These are phyloP conservation scores for Podochytrium sp. DNA, from an alignment of 192 early-diverging fungal genomes.

Conservation along the genomic window DNA sequence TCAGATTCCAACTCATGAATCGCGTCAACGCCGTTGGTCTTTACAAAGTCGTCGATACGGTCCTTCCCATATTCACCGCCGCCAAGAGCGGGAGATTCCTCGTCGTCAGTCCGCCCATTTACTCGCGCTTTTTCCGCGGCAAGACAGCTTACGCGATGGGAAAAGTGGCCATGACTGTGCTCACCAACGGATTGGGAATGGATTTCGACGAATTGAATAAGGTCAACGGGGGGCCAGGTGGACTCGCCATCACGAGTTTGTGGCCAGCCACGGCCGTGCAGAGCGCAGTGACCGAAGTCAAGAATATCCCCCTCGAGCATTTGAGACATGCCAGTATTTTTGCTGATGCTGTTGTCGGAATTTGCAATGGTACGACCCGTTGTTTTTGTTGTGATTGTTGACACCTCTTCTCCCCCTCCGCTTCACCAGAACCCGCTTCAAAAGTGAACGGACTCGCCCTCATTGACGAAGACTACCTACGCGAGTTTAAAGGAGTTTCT, in stretches of 20 bases:
- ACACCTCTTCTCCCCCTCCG: background rate
- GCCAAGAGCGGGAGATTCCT: constrained; percentile 28
- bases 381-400: background rate
- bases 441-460: constrained; percentile 37
- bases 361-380: constrained; percentile 22
- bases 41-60: constrained; percentile 24
- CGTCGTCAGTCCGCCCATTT: constrained; percentile 43
- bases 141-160: constrained; percentile 46
- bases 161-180: constrained; percentile 44
- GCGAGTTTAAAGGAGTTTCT: constrained; percentile 23
- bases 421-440: background rate
- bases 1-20: constrained; percentile 28
- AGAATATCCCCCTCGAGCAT: constrained; percentile 3
- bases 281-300: constrained; percentile 32
- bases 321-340: constrained; percentile 36
- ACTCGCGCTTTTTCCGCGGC: constrained; percentile 45
- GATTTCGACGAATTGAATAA: constrained; percentile 22
- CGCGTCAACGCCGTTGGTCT: constrained; percentile 33
- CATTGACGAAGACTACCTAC: constrained; percentile 45
- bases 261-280: constrained; percentile 49
- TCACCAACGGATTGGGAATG: constrained; percentile 39
- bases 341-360: constrained; percentile 34
- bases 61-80: constrained; percentile 30
- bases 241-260: constrained; percentile 24
- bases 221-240: background rate